A percentile compares a stretch with the other conserved stretches of the same genome.
Evolutionary conservation across 768 basidiomycete genomes (phyloP).

Genomic region (Amanita brunnescens): DNA sequence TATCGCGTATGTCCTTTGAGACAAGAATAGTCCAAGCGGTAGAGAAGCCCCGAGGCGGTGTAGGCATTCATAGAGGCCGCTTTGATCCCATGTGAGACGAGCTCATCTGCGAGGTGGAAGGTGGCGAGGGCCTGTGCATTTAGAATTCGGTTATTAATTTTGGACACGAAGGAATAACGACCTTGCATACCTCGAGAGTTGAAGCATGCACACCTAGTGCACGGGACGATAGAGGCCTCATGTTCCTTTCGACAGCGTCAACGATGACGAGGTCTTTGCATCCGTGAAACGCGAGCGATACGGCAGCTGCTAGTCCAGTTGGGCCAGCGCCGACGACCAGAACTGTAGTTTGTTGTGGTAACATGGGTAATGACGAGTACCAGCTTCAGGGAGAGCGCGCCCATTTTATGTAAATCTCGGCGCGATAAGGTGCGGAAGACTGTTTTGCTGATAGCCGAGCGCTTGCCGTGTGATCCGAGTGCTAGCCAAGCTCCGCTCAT

Average conservation of each 20-base stretch:
- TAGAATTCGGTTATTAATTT: not conserved
- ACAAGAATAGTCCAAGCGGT: slow-evolving; percentile 21
- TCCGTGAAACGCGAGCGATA: slow-evolving; percentile 35
- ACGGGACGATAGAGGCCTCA: slow-evolving; percentile 23
- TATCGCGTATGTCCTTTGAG: slow-evolving; percentile 33
- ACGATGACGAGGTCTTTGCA: slow-evolving; percentile 34
- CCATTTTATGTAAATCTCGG: too few species aligned
- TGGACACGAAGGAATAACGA: not conserved
- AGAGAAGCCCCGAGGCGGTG: slow-evolving; percentile 21
- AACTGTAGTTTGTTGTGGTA: slow-evolving; percentile 25
- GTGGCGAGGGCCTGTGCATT: not conserved
- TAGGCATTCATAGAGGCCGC: slow-evolving; percentile 16
- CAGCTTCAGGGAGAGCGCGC: too few species aligned
- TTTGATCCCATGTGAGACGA: slow-evolving; percentile 31
- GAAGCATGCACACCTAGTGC: slow-evolving; percentile 41
- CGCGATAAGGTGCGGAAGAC: too few species aligned
- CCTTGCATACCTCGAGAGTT: slow-evolving; percentile 37
- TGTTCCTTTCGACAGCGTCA: slow-evolving; percentile 25
- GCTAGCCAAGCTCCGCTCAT: too few species aligned
- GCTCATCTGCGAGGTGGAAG: slow-evolving; percentile 24
- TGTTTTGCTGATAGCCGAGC: too few species aligned
- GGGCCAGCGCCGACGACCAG: slow-evolving; percentile 47
- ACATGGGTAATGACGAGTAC: too few species aligned
- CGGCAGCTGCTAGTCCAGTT: slow-evolving; percentile 35
- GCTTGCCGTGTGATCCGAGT: too few species aligned